These are phyloP conservation scores for Arthrobotrys megalospora DNA, from an alignment of 2,329 filamentous ascomycete genomes.

Conservation along the genomic window DNA sequence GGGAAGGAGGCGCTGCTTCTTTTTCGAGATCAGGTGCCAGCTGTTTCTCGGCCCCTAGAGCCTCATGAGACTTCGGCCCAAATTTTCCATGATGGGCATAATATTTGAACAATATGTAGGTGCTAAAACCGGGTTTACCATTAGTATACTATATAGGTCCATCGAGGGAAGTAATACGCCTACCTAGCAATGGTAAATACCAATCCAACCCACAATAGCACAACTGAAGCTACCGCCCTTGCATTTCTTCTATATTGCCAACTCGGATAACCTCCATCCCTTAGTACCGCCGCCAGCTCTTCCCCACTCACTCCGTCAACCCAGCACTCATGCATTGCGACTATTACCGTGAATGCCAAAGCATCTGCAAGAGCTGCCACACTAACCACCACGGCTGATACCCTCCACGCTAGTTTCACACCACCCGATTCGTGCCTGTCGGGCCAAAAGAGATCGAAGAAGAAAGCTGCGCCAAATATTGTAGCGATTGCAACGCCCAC, in stretches of 20 bases:
- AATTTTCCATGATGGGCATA: slow-evolving; percentile 66
- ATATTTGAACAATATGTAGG: slow-evolving; percentile 66
- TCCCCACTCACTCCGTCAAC: slow-evolving; percentile 67
- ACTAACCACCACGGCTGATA: slow-evolving; percentile 70
- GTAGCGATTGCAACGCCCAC: slow-evolving; percentile 73
- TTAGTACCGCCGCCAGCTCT: slow-evolving; percentile 10
- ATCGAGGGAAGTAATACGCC: slow-evolving; percentile 22
- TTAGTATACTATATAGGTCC: slow-evolving; percentile 16
- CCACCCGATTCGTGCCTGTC: slow-evolving; percentile 70
- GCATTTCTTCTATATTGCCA: slow-evolving; percentile 70
- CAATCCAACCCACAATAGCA: slow-evolving; percentile 72
- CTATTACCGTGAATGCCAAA: slow-evolving; percentile 71
- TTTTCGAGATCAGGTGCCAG: slow-evolving; percentile 53
- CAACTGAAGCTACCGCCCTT: slow-evolving; percentile 71
- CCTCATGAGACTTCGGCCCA: slow-evolving; percentile 63
- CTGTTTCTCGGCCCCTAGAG: slow-evolving; percentile 23
- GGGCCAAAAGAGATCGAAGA: slow-evolving; percentile 76
- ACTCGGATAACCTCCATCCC: slow-evolving; percentile 66
- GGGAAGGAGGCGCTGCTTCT: slow-evolving; percentile 59
- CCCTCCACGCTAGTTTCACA: slow-evolving; percentile 73
- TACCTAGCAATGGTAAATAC: slow-evolving; percentile 70
- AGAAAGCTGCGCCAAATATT: slow-evolving; percentile 75
- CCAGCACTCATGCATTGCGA: slow-evolving; percentile 69
- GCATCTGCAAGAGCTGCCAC: slow-evolving; percentile 70
- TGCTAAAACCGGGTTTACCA: slow-evolving; percentile 61